Percentiles rank a stretch among this genome's conserved stretches.
Conservation (phyloP, 2,329 filamentous ascomycete genomes). For the Dothideomycetes sp. region DNA sequence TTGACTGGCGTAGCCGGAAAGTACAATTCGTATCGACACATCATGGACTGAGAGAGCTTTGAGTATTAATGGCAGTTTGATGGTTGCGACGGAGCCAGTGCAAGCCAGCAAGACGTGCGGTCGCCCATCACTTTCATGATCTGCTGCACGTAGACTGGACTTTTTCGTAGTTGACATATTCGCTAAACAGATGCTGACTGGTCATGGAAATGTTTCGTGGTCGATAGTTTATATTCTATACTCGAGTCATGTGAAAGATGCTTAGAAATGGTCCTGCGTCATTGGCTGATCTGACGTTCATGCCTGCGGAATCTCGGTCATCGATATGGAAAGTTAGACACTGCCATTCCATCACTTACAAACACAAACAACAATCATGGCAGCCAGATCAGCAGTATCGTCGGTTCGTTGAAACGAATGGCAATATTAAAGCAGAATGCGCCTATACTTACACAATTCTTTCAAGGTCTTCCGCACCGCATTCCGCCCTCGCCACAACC, state of each 20-base stretch:
- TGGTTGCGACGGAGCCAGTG: slow-evolving; percentile 73
- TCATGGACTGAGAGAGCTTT: slow-evolving; percentile 45
- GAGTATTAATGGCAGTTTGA: slow-evolving; percentile 54
- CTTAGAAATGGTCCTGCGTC: slow-evolving; percentile 12
- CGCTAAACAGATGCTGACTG: background rate
- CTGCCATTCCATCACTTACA: background rate
- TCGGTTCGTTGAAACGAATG: slow-evolving; percentile 13
- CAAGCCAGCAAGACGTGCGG: slow-evolving; percentile 57
- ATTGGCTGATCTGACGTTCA: slow-evolving; percentile 8
- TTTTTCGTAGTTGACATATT: slow-evolving; percentile 8
- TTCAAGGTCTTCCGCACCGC: slow-evolving; percentile 39
- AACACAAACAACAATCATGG: slow-evolving; percentile 6
- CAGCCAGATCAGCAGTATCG: slow-evolving; percentile 13
- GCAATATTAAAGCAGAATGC: too few relatives aligned
- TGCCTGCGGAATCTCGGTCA: background rate
- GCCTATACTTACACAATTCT: background rate
- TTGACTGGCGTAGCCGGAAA: slow-evolving; percentile 62
- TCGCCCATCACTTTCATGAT: slow-evolving; percentile 41
- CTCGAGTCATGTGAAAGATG: slow-evolving; percentile 2
- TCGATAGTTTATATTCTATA: background rate
- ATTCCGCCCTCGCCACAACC: slow-evolving; percentile 33
- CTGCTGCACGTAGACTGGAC: slow-evolving; percentile 24
- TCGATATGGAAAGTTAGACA: background rate
- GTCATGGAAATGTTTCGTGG: background rate
- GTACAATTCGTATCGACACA: slow-evolving; percentile 74